Conservation (phyloP, 192 early-diverging fungal genomes). For the Borealophlyctis nickersoniae region DNA sequence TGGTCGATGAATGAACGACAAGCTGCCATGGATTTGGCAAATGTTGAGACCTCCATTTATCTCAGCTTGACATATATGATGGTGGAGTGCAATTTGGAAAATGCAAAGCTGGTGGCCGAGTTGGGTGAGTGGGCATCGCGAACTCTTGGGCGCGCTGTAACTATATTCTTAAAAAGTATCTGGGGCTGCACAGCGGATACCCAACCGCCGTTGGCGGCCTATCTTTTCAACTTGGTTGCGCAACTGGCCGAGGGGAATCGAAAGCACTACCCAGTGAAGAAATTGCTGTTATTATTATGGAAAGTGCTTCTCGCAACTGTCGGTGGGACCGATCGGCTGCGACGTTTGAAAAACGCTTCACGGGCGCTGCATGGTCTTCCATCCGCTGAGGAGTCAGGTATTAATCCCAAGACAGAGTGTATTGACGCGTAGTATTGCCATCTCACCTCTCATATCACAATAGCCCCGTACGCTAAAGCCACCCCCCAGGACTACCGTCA, state of each 20-base stretch:
- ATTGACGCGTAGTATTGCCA: no score
- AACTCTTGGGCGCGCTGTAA: no score
- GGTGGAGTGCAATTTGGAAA: conserved; percentile 48
- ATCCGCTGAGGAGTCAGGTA: no score
- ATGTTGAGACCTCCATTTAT: conserved; percentile 41
- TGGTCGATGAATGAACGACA: conserved; percentile 19
- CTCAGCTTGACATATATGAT: conserved; percentile 67
- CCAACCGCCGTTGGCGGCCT: conserved; percentile 42
- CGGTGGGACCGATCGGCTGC: conserved; percentile 53
- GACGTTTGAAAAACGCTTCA: conserved; percentile 43
- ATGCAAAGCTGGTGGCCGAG: conserved; percentile 48
- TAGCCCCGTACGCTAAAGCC: conserved; percentile 47
- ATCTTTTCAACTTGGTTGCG: conserved; percentile 64
- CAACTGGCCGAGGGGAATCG: conserved; percentile 65
- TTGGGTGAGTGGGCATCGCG: conserved; percentile 44
- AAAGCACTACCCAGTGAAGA: conserved; percentile 70
- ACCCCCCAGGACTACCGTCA: conserved; percentile 61
- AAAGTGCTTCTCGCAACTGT: conserved; percentile 62
- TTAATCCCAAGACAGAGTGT: no score
- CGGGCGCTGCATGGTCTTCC: no score
- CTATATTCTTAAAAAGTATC: no score
- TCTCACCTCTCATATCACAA: no score
- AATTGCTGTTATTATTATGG: conserved; percentile 68
- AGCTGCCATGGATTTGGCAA: conserved; percentile 38
- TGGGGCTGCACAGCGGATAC: conserved; percentile 22